Percentiles rank a stretch among this genome's conserved stretches.
Conservation (phyloP, 495 filamentous ascomycete species). For the Neurospora pannonica region DNA sequence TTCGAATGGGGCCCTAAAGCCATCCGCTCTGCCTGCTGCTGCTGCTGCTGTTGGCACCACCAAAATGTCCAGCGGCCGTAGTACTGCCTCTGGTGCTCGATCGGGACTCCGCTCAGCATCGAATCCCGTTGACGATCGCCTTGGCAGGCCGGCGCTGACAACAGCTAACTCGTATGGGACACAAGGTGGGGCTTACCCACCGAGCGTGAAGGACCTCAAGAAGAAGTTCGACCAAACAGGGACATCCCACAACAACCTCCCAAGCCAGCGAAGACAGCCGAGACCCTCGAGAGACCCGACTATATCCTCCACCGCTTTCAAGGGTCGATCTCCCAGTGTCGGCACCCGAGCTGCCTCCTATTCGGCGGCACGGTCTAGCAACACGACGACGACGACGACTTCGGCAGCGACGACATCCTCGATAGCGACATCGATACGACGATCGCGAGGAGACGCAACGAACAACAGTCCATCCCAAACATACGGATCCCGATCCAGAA, state of each 20-base stretch:
- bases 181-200: slow-evolving; percentile 20
- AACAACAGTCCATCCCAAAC: neutral
- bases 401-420: neutral
- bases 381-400: slow-evolving; percentile 23
- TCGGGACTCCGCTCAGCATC: slow-evolving; percentile 37
- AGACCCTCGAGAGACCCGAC: neutral
- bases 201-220: slow-evolving; percentile 47
- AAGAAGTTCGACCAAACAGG: slow-evolving; percentile 41
- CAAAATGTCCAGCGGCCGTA: slow-evolving; percentile 19
- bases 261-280: neutral
- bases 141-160: slow-evolving; percentile 20
- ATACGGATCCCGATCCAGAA: neutral
- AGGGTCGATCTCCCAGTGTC: slow-evolving; percentile 19
- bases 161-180: slow-evolving; percentile 14
- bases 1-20: neutral
- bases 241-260: neutral
- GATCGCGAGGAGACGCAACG: neutral
- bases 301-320: slow-evolving; percentile 9
- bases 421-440: neutral
- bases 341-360: slow-evolving; percentile 25
- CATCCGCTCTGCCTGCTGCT: slow-evolving; percentile 9
- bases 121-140: slow-evolving; percentile 36
- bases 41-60: slow-evolving; percentile 23
- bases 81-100: slow-evolving; percentile 9
- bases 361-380: slow-evolving; percentile 20